Percentiles rank a stretch among this genome's conserved stretches.
Conservation (phyloP, 345 rosid species). For the Pistacia vera region DNA sequence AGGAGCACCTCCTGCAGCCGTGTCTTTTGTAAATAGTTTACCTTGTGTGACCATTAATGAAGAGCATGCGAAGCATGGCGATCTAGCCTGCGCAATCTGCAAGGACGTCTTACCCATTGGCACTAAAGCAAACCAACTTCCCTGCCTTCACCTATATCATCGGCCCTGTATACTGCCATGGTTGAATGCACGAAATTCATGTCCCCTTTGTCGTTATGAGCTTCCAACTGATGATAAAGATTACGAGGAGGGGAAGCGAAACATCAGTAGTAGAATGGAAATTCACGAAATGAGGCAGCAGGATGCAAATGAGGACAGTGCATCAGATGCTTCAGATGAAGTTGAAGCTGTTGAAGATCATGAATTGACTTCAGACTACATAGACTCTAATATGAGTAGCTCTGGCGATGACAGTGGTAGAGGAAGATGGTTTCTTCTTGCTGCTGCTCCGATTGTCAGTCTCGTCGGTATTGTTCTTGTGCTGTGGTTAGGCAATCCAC, state of each 20-base stretch:
- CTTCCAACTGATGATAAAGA: constrained; percentile 90
- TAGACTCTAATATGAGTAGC: constrained; percentile 14
- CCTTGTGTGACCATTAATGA: constrained; percentile 49
- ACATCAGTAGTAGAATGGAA: constrained; percentile 26
- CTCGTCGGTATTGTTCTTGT: constrained; percentile 74
- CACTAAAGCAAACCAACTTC: constrained; percentile 73
- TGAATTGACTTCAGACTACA: constrained; percentile 28
- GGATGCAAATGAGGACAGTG: constrained; percentile 46
- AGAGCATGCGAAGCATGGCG: constrained; percentile 52
- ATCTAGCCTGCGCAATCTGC: constrained; percentile 80
- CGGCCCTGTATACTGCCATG: constrained; percentile 80
- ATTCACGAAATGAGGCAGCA: constrained; percentile 38
- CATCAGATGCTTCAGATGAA: constrained; percentile 41
- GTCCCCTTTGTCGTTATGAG: constrained; percentile 91
- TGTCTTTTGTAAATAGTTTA: constrained; percentile 59
- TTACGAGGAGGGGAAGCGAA: constrained; percentile 69
- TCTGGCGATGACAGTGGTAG: constrained; percentile 36
- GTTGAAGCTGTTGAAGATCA: constrained; percentile 39
- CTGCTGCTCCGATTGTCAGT: constrained; percentile 86
- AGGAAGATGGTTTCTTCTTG: constrained; percentile 76
- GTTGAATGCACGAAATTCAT: constrained; percentile 83
- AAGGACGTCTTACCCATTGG: constrained; percentile 64
- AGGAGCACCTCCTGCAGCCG: constrained; percentile 93
- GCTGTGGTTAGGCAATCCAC: constrained; percentile 67
- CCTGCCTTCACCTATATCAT: constrained; percentile 85